Evolutionary conservation across 2,329 filamentous ascomycete genomes (phyloP).

Genomic region (Fusarium sp.): DNA sequence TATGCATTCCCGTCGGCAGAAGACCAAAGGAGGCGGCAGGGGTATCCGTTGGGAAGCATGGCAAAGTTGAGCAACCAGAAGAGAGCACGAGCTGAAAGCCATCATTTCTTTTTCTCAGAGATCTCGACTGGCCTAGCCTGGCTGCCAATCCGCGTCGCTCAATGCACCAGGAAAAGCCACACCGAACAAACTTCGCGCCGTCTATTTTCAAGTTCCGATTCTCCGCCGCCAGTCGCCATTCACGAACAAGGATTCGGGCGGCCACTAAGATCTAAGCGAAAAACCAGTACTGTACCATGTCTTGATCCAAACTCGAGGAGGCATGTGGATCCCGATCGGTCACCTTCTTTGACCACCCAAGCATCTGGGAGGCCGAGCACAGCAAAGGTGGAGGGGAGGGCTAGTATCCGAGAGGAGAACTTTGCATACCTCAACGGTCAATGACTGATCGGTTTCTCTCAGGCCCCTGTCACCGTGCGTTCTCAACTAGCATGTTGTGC

Average conservation of each 20-base stretch:
- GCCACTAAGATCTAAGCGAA: conserved; percentile 46
- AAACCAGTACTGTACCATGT: conserved; percentile 15
- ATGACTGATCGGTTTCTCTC: conserved; percentile 15
- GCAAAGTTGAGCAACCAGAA: conserved; percentile 12
- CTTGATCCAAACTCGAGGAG: conserved; percentile 19
- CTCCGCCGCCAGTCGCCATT: conserved; percentile 20
- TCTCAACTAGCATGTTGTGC: not conserved
- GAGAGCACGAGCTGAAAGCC: conserved; percentile 28
- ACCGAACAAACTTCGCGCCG: conserved; percentile 20
- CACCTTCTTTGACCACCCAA: conserved; percentile 8
- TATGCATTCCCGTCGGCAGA: conserved; percentile 30
- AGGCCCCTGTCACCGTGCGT: conserved; percentile 33
- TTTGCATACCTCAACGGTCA: not conserved
- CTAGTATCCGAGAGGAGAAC: conserved; percentile 14
- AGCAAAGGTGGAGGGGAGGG: conserved; percentile 21
- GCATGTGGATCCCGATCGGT: conserved; percentile 23
- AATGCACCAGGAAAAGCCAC: conserved; percentile 34
- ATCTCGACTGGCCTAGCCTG: conserved; percentile 22
- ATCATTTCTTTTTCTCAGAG: conserved; percentile 31
- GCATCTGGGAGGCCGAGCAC: conserved; percentile 18
- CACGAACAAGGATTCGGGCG: conserved; percentile 11
- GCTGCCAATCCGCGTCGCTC: conserved; percentile 21
- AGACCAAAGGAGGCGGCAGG: conserved; percentile 24
- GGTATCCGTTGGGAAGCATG: conserved; percentile 9
- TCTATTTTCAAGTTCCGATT: conserved; percentile 9